Conservation (phyloP, 1,284 basidiomycete species). For the Inonotus hispidus region DNA sequence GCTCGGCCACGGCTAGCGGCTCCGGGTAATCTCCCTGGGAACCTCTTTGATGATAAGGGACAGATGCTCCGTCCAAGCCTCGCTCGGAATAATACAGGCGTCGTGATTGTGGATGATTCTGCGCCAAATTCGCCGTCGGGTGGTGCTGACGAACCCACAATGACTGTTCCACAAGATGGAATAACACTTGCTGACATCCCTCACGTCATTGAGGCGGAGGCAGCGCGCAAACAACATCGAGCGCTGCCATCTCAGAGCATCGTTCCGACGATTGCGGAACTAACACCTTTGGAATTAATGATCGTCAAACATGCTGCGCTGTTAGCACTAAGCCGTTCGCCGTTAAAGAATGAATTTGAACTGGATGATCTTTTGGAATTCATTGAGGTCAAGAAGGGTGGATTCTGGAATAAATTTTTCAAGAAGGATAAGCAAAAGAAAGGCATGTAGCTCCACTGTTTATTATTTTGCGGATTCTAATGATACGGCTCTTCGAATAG, state of each 20-base stretch:
- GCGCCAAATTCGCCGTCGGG: conserved; percentile 63
- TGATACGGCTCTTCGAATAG: conserved; percentile 28
- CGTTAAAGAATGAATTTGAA: conserved; percentile 79
- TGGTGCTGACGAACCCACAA: conserved; percentile 35
- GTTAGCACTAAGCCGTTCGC: conserved; percentile 70
- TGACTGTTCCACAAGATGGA: conserved; percentile 56
- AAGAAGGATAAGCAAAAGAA: conserved; percentile 90
- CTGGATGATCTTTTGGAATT: conserved; percentile 92
- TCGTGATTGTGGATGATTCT: conserved; percentile 86
- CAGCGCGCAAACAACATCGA: conserved; percentile 80
- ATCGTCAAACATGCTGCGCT: conserved; percentile 94
- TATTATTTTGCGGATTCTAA: conserved; percentile 4
- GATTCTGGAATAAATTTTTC: conserved; percentile 97
- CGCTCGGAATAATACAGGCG: conserved; percentile 78
- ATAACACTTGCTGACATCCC: conserved; percentile 97
- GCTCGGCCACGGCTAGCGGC: conserved; percentile 34
- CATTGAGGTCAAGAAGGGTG: conserved; percentile 89
- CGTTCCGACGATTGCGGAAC: conserved; percentile 78
- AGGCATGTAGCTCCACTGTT: conserved; percentile 44
- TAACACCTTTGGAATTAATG: conserved; percentile 80
- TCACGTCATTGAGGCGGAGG: conserved; percentile 86
- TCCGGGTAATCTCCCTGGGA: conserved; percentile 27
- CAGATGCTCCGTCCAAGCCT: conserved; percentile 69
- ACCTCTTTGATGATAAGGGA: conserved; percentile 9
- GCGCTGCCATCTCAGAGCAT: conserved; percentile 71